These are phyloP conservation scores for Naganishia kalamii DNA, from an alignment of 768 basidiomycete species.

Conservation along the genomic window DNA sequence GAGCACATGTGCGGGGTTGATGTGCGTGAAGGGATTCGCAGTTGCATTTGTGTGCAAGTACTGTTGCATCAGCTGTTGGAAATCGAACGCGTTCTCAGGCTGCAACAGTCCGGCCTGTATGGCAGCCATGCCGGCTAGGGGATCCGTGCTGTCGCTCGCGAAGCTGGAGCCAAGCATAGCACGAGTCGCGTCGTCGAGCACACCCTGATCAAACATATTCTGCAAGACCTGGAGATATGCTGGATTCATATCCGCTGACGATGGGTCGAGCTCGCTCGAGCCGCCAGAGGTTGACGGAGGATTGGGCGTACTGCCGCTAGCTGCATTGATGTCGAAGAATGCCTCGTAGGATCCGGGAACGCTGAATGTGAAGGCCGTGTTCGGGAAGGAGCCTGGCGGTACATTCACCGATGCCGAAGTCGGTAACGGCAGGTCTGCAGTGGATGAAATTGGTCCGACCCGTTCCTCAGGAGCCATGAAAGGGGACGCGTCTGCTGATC, in stretches of 20 bases:
- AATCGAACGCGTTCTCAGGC: conserved; percentile 35
- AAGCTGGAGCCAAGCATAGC: neutral
- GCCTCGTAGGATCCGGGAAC: conserved; percentile 42
- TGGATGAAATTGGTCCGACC: neutral
- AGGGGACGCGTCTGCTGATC: conserved; percentile 42
- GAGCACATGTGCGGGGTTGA: conserved; percentile 85
- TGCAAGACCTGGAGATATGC: neutral
- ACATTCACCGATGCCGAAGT: conserved; percentile 23
- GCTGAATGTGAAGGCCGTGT: conserved; percentile 44
- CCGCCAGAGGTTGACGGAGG: neutral
- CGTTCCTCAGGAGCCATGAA: conserved; percentile 12
- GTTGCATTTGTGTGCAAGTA: conserved; percentile 43
- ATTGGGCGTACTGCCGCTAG: conserved; percentile 34
- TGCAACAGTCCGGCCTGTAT: conserved; percentile 27
- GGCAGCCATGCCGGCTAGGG: conserved; percentile 8
- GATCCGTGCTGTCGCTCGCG: neutral
- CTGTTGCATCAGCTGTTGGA: conserved; percentile 46
- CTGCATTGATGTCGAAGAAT: conserved; percentile 45
- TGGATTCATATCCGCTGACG: neutral
- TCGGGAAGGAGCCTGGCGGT: conserved; percentile 35
- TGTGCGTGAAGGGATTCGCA: conserved; percentile 48
- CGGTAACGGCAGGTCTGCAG: conserved; percentile 10
- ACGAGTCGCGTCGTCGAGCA: conserved; percentile 20
- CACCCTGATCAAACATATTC: conserved; percentile 17
- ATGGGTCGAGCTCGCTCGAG: neutral